phyloP scores from a whole-genome alignment of 2,329 filamentous ascomycete genomes.

The Tolypocladium tropicale region DNA sequence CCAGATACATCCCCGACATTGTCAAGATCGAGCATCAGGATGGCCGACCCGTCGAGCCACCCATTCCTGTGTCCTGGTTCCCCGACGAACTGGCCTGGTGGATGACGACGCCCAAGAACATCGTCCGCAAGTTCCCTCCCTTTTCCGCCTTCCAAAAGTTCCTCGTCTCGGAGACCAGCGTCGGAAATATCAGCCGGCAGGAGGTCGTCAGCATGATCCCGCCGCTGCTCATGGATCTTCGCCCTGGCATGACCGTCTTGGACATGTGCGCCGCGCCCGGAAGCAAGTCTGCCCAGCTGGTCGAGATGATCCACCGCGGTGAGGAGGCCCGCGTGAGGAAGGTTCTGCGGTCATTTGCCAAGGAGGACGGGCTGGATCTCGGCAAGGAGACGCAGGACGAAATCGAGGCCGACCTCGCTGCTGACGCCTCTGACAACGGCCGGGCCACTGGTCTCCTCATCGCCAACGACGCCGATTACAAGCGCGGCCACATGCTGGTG shows the following conservation, averaged over 20 bases:
- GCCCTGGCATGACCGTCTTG: conserved; percentile 83
- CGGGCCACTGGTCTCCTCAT: conserved; percentile 85
- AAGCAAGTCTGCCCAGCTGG: conserved; percentile 90
- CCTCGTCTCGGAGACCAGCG: conserved; percentile 90
- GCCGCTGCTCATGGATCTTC: conserved; percentile 82
- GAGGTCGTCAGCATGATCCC: conserved; percentile 99
- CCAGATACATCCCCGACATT: conserved; percentile 85
- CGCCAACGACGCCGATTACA: conserved; percentile 95
- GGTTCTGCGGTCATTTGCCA: conserved; percentile 53
- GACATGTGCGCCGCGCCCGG: conserved; percentile 96
- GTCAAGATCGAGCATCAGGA: conserved; percentile 74
- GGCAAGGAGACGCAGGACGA: conserved; percentile 36
- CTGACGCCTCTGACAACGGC: conserved; percentile 63
- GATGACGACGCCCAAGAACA: conserved; percentile 96
- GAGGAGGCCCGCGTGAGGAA: conserved; percentile 79
- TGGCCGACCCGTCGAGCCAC: conserved; percentile 71
- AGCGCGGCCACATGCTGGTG: conserved; percentile 91
- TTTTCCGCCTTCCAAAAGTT: conserved; percentile 97
- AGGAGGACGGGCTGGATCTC: conserved; percentile 47
- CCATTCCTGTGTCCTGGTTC: conserved; percentile 79
- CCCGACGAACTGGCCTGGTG: conserved; percentile 92
- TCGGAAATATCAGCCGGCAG: conserved; percentile 95
- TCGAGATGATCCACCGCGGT: conserved; percentile 87
- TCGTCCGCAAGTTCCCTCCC: conserved; percentile 84
- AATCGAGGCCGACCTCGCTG: conserved; percentile 40